Evolutionary conservation across 2,329 filamentous ascomycete species (phyloP), one percentile per base, ranked within the genome.

Genomic region (Ascochyta lentis): DNA sequence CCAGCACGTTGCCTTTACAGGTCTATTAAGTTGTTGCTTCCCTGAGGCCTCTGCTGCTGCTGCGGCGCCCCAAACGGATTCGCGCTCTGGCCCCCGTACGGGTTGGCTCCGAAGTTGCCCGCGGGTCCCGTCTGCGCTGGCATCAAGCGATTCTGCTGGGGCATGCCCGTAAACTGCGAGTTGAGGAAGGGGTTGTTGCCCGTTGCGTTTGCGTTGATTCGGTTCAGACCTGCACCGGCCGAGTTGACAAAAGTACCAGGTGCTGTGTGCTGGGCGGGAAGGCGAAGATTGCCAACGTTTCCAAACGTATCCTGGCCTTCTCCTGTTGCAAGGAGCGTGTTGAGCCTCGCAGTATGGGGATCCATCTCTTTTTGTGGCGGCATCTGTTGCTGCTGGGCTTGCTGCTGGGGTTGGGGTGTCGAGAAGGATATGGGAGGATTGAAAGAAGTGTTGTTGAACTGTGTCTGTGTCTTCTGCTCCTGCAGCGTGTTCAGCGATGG

Each of bases 261-360:
- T 1, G 95, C 92, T 0, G 95, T 99, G 76, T 99, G 95, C 74
- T 99, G 95, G 2, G 95, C 88, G 1, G 95, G 95, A 61, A 99
- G 96, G 76, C 95, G 92, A 42, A 96, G 83, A 62, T 98, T 91
- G 64, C 95, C 95, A n/a, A 91, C 91, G 75, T 99, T 99, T 63
- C 95, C 95, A 74, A 96, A 99, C 0, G 95, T 99, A 73, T 99
- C 95, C 81, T 96, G 90, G 23, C 95, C 95, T 54, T 99, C 95
- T 62, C 95, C 93, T 23, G 84, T 87, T 3, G 92, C 85, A 40
- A 99, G 86, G 31, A 99, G 86, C 1, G 90, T 85, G 73, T 98
- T 98, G 64, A 99, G 89, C 70, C 86, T 89, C 22, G 89, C 87
- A 54, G 85, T 79, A 60, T 88, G 85, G 12, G 85, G 84, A 63